Percentiles rank a stretch among this genome's conserved stretches.
Conservation (phyloP, 805 yeast genomes). For the Ogataea salicorniae region DNA sequence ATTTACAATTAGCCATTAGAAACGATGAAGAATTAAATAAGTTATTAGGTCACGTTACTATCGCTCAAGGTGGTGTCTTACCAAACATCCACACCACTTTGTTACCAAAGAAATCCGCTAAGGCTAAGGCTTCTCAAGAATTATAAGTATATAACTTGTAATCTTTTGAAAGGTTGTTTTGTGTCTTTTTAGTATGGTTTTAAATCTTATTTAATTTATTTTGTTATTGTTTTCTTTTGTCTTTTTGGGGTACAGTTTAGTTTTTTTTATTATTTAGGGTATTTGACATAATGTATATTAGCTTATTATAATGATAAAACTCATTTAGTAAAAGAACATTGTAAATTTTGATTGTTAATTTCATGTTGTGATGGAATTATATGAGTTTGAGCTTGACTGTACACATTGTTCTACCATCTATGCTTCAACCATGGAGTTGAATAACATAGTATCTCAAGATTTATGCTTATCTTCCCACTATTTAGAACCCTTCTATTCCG, state of each 20-base stretch:
- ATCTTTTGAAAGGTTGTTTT: conserved; percentile 5
- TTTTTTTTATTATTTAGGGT: conserved; percentile 3
- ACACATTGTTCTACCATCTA: neutral
- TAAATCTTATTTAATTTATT: conserved; percentile 9
- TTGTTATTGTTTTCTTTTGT: neutral
- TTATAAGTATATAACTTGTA: conserved; percentile 33
- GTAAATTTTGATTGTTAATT: neutral
- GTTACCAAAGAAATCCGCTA: conserved; percentile 58
- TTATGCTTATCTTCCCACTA: neutral
- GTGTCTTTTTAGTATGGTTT: conserved; percentile 5
- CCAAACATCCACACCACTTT: conserved; percentile 95
- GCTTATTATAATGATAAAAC: conserved; percentile 7
- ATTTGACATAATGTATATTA: conserved; percentile 21
- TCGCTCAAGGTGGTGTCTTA: conserved; percentile 98
- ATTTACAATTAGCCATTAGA: conserved; percentile 96
- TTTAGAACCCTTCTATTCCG: no score
- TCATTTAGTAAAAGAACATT: neutral
- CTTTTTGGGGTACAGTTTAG: conserved; percentile 3
- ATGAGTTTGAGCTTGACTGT: no score
- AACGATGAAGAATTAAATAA: conserved; percentile 98
- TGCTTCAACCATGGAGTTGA: no score
- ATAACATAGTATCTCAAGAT: neutral
- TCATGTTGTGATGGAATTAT: no score
- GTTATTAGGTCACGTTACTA: conserved; percentile 86
- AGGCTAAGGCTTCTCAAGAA: conserved; percentile 54